phyloP scores from a whole-genome alignment of 2,329 filamentous ascomycete genomes.

The Neonectria faginata region DNA sequence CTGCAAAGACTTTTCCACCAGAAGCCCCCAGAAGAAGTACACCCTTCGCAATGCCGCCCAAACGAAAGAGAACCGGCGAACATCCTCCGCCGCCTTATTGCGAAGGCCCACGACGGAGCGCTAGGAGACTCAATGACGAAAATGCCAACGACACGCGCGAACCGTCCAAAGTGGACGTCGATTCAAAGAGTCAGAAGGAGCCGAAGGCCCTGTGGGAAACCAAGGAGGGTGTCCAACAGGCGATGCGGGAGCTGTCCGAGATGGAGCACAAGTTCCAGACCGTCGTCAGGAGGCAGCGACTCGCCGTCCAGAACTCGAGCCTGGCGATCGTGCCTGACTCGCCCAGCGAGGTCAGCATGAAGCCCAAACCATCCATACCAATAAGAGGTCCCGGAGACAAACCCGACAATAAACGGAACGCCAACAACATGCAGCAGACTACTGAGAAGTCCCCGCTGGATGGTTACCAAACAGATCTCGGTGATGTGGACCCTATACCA shows the following conservation, averaged over 20 bases:
- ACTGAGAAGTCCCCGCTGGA: constrained; percentile 38
- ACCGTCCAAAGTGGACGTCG: constrained; percentile 2
- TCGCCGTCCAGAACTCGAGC: constrained; percentile 58
- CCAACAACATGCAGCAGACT: constrained; percentile 16
- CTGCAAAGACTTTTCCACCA: background rate
- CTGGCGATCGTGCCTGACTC: constrained; percentile 31
- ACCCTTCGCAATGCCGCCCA: constrained; percentile 50
- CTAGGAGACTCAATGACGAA: constrained; percentile 38
- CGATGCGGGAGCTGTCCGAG: constrained; percentile 59
- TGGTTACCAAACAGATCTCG: constrained; percentile 40
- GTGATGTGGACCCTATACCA: constrained; percentile 35
- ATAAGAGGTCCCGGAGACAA: background rate
- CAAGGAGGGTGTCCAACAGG: constrained; percentile 50
- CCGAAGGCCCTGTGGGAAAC: constrained; percentile 27
- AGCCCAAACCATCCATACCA: constrained; percentile 26
- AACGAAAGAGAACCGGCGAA: constrained; percentile 51
- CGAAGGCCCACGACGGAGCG: constrained; percentile 44
- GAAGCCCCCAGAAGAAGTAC: constrained; percentile 20
- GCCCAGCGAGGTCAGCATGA: background rate
- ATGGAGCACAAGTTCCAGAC: constrained; percentile 62
- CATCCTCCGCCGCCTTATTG: constrained; percentile 39
- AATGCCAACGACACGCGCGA: background rate
- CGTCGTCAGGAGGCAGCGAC: constrained; percentile 59
- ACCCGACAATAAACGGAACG: background rate
- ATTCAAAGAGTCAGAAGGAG: constrained; percentile 3